Evolutionary conservation across 768 basidiomycete genomes (phyloP), one percentile per base, ranked within the genome.

Genomic region (Suillus luteus): DNA sequence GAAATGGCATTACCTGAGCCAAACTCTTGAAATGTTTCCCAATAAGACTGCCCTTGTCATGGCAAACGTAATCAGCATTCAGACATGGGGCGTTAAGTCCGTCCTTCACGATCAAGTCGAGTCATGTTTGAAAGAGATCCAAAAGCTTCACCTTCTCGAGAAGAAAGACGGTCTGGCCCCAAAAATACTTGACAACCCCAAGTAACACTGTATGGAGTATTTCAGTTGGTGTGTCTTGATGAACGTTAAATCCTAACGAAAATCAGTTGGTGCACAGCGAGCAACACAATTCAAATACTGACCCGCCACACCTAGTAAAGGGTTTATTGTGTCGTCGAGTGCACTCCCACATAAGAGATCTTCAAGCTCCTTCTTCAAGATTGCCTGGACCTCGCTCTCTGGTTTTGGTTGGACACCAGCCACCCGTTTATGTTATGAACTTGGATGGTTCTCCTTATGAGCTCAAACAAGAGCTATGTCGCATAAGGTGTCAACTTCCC

Each of bases 191-290:
- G 33, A 75, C 63, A 15, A 75, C 62, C 6, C 75, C 75, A 1
- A 79, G 70, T 1, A 78, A 69, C 4, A 76, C 67, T 0, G 71
- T 79, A 33, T 79, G 78, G 0, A 79, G 68, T 0, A 76, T 71
- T 54, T 79, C 72, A 0, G 70, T 75, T 0, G 73, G 77, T 0
- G 72, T 79, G 40, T 79, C 75, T 2, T 65, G 41, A 8, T 51
- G 49, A 17, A 51, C 66, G 37, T 76, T 64, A 1, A 77, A 12
- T 78, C 75, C 5, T 66, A 38, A 27, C 6, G 24, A n/a, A 40
- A 2, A 2, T 27, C 27, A 27, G 27, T 27, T 27, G 27, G 27
- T 27, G 27, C 27, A 27, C 27, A 27, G 27, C 27, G 27, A 27
- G 27, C 27, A 27, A 27, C 27, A 27, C 27, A 2, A 27, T 27